A percentile compares a stretch with the other conserved stretches of the same genome.
These are phyloP conservation scores for Hemisphaericaspora xylofermentans DNA, from an alignment of 1,139 yeast genomes.

Conservation along the genomic window DNA sequence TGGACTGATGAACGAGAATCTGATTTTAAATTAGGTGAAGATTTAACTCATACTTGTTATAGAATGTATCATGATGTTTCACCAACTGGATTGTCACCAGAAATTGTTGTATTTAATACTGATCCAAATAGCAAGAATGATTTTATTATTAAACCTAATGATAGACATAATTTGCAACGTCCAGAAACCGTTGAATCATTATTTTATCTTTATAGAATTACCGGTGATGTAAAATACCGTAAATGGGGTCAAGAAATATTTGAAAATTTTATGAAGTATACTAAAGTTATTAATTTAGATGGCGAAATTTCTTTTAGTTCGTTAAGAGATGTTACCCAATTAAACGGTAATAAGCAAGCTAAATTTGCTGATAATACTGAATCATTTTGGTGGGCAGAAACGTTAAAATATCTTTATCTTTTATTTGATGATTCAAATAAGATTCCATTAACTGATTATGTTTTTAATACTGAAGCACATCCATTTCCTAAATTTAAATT, in stretches of 20 bases:
- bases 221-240: conserved; percentile 79
- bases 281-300: conserved; percentile 49
- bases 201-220: conserved; percentile 75
- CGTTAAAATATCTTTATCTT: conserved; percentile 82
- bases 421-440: conserved; percentile 67
- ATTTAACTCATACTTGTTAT: conserved; percentile 78
- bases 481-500: conserved; percentile 75
- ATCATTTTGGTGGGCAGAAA: conserved; percentile 93
- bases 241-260: conserved; percentile 91
- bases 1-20: conserved; percentile 39
- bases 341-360: conserved; percentile 36
- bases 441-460: conserved; percentile 62
- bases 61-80: conserved; percentile 68
- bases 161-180: conserved; percentile 82
- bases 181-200: conserved; percentile 94
- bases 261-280: conserved; percentile 61
- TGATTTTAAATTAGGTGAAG: conserved; percentile 72
- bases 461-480: conserved; percentile 92
- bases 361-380: conserved; percentile 72
- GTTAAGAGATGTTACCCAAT: conserved; percentile 63
- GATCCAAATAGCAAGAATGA: conserved; percentile 40
- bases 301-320: conserved; percentile 66
- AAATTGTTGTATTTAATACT: conserved; percentile 76
- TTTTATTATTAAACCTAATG: conserved; percentile 67
- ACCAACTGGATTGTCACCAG: conserved; percentile 83